phyloP scores from a whole-genome alignment of 2,329 filamentous ascomycete genomes.

The Chaetomium globosum region DNA sequence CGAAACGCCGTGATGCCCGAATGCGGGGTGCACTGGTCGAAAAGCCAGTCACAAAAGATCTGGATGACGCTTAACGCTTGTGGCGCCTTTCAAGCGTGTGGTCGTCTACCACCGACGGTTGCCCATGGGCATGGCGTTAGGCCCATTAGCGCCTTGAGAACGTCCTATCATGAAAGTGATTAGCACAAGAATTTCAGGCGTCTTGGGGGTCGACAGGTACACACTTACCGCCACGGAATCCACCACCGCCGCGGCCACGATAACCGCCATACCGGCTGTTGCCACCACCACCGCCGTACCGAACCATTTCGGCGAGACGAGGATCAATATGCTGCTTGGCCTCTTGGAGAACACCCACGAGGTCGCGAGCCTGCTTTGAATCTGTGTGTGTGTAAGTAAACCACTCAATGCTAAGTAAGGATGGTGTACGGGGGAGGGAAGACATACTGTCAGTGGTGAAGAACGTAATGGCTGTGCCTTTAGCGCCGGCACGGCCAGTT shows the following conservation, averaged over 20 bases:
- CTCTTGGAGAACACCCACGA: conserved; percentile 88
- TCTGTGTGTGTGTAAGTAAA: conserved; percentile 58
- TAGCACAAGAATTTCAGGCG: conserved; percentile 33
- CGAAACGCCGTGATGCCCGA: conserved; percentile 27
- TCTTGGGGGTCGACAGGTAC: conserved; percentile 38
- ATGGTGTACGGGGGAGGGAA: not conserved
- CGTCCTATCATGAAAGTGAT: conserved; percentile 18
- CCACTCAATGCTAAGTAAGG: not conserved
- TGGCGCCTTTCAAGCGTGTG: conserved; percentile 3
- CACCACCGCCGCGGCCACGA: conserved; percentile 58
- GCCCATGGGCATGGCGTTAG: conserved; percentile 55
- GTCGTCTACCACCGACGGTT: conserved; percentile 55
- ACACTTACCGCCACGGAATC: conserved; percentile 53
- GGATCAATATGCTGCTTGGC: conserved; percentile 98
- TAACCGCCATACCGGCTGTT: conserved; percentile 73
- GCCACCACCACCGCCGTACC: conserved; percentile 84
- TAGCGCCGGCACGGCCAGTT: conserved; percentile 91
- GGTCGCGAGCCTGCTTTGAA: conserved; percentile 93
- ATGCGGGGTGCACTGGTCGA: conserved; percentile 24
- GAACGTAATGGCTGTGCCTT: conserved; percentile 94
- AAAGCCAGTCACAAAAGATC: conserved; percentile 21
- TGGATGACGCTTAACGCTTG: conserved; percentile 14
- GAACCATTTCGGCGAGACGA: conserved; percentile 91
- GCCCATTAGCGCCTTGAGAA: conserved; percentile 36
- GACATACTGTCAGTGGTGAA: conserved; percentile 98